Evolutionary conservation across 2,329 filamentous ascomycete genomes (phyloP), one percentile per base, ranked within the genome.

Genomic region (Aspergillus costaricaensis): DNA sequence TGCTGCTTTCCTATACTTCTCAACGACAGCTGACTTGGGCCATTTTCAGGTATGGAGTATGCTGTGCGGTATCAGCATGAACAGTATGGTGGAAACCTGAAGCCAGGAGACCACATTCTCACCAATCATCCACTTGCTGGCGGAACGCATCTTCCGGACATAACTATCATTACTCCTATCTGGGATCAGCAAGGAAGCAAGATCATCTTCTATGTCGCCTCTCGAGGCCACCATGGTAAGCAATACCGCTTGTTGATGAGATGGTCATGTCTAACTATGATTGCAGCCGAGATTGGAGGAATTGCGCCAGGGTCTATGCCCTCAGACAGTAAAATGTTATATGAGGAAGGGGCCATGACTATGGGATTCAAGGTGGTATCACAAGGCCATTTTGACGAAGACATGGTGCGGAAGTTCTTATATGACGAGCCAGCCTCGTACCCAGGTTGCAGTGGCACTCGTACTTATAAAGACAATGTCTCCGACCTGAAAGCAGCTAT

Each of bases 41-140:
- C 19, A 15, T 15, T 6, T 6, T 21, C 14, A 44, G 41, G 41
- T 44, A 92, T 94, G 91, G 90, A 89, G 17, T 93, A 90, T 9
- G 92, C 91, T 54, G 90, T 94, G 1, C 83, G 85, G 61, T 90
- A 90, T 51, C 91, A 94, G 77, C 88, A 90, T 5, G 84, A 90
- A 67, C 91, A 94, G 59, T 95, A 91, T 90, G 84, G 87, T 67
- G 90, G 89, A 4, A 91, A 89, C 65, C 79, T 95, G 56, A 90
- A 91, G 68, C 87, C 84, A 59, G 91, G 91, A 30, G 91, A 95
- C 72, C 91, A 95, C 0, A 84, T 95, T 41, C 89, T 94, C 7
- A 90, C 90, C 0, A 95, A 95, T 68, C 91, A 95, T 70, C 91
- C 91, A 0, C 91, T 91, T 72, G 93, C 88, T 69, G 91, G 91